phyloP scores from a whole-genome alignment of 768 basidiomycete genomes.

The Vishniacozyma victoriae region DNA sequence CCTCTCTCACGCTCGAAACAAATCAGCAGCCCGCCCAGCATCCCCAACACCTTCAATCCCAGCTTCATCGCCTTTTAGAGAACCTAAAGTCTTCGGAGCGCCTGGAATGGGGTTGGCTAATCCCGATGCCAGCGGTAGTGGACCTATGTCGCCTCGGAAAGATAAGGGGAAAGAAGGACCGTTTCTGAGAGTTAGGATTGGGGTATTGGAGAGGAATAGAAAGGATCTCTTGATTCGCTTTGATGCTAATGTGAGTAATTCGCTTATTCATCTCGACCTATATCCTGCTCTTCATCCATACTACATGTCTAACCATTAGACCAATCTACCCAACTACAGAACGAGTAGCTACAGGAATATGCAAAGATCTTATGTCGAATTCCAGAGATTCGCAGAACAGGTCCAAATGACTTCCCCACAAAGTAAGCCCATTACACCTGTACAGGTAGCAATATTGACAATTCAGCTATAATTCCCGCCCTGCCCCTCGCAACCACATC shows the following conservation, averaged over 20 bases:
- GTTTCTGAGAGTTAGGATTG: conserved; percentile 85
- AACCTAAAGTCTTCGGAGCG: conserved; percentile 37
- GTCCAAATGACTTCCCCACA: conserved; percentile 87
- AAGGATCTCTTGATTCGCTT: conserved; percentile 89
- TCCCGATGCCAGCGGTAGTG: conserved; percentile 8
- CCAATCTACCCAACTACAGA: conserved; percentile 75
- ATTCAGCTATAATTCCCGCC: conserved; percentile 74
- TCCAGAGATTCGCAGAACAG: conserved; percentile 87
- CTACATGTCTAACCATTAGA: conserved; percentile 54
- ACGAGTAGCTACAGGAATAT: conserved; percentile 69
- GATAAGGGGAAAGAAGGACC: conserved; percentile 10
- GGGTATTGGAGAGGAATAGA: conserved; percentile 86
- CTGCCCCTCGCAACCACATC: conserved; percentile 94
- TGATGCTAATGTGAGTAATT: conserved; percentile 75
- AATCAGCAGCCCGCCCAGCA: not conserved
- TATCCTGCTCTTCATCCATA: not conserved
- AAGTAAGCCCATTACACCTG: conserved; percentile 47
- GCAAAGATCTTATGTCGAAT: conserved; percentile 89
- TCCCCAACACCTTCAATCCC: conserved; percentile 4
- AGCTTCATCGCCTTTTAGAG: conserved; percentile 12
- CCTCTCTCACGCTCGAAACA: not conserved
- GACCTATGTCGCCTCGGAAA: not conserved
- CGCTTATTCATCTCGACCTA: not conserved
- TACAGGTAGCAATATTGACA: not conserved
- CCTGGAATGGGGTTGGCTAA: conserved; percentile 18